Evolutionary conservation across 345 rosid genomes (phyloP), one percentile per base, ranked within the genome.

Genomic region (Gossypium bickii): DNA sequence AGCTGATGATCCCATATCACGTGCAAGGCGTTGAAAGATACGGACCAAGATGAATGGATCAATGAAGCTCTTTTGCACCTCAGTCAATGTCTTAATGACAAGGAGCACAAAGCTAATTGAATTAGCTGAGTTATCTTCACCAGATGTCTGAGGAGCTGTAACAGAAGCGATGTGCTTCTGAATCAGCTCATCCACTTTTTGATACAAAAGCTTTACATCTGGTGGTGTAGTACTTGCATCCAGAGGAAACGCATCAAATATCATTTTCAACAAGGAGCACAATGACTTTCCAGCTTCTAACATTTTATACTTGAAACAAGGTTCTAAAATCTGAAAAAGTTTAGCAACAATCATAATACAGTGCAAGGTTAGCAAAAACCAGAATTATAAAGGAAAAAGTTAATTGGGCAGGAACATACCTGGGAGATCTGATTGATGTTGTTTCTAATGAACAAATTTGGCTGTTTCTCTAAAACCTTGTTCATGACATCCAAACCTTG

Each of bases 401-500:
- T 2, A 17, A 17, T 45, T 43, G 51, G 18, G 74, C 77, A 67
- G 17, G 51, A 56, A 70, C 58, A 74, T 84, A 95, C 99, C 86
- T 91, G 99, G 67, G 94, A 89, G 73, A 95, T 95, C 86, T 91
- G 99, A 82, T 80, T 86, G 82, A 93, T 87, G 79, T 93, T 95
- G 84, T 95, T 95, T 81, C 89, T 87, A 76, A 93, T 88, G 84
- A 95, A 95, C 73, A 95, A 83, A 80, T 90, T 97, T 57, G 98
- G 97, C 80, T 95, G 99, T 83, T 93, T 93, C 84, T 95, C 98
- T 78, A 95, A 86, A 80, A 95, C 93, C 77, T 91, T 95, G 86
- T 95, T 95, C 99, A 95, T 95, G 81, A 95, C 98, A 76, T 95
- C 99, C 87, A 95, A 91, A 72, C 98, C 99, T 81, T 95, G 99